Evolutionary conservation across 805 yeast genomes (phyloP), one percentile per base, ranked within the genome.

Genomic region (Candida morakotiae): DNA sequence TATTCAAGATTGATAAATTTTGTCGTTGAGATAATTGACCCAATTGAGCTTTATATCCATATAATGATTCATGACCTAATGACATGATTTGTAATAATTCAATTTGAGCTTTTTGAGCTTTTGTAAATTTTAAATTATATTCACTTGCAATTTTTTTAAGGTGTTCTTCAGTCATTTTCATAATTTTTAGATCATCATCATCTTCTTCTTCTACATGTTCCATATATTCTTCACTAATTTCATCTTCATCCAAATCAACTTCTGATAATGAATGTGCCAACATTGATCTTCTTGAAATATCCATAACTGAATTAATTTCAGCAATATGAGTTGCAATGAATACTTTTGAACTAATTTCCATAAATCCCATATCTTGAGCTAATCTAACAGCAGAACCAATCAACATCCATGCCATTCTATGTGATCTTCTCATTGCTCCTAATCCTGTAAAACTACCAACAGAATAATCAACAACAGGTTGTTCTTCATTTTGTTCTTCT

Each of bases 361-460:
- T 76, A 48, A 87, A 75, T 3, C 87, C 87, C 77, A 83, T 79
- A 55, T 84, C 93, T 54, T 87, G 95, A 3, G 95, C 93, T 28
- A 89, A 62, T 39, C 97, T 68, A 2, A 87, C 83, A 0, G 94
- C 89, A 2, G 86, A 79, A 2, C 97, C 96, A 33, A 87, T 80
- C 42, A 87, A 73, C 93, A 88, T 84, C 91, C 95, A 89, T 0
- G 95, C 83, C 88, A 87, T 84, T 27, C 95, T 71, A 55, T 87
- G 89, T 44, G 89, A 81, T 50, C 96, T 67, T 48, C 94, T 70
- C 76, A 88, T 79, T 1, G 95, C 94, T 21, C 87, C 86, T 31
- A 86, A 62, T 0, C 95, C 95, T 0, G 89, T 81, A 29, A 77
- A 60, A 22, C 74, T 72, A 19, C 57, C 56, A 24, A 76, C 75